Percentiles rank a stretch among this genome's conserved stretches.
Conservation (phyloP, 805 yeast species). For the Candida chilensis region DNA sequence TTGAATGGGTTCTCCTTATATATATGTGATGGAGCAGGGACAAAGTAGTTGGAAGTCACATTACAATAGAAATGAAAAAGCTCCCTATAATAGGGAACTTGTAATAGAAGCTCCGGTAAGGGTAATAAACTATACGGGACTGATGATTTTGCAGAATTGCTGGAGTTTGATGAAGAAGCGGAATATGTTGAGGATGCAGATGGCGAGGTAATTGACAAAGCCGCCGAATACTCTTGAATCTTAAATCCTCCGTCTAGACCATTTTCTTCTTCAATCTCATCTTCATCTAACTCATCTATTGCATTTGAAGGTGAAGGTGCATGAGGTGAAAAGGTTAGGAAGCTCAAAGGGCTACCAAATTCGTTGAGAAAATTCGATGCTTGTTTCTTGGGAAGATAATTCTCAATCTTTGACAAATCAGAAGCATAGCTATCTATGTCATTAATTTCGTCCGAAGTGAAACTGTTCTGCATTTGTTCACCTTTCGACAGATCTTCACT, state of each 20-base stretch:
- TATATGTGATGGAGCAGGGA: conserved; percentile 51
- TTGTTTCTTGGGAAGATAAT: conserved; percentile 10
- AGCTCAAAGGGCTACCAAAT: no score
- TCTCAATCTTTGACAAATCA: conserved; percentile 23
- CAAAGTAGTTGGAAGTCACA: conserved; percentile 50
- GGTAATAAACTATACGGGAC: conserved; percentile 29
- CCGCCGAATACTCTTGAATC: no score
- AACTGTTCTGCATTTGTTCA: background rate
- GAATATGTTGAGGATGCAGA: conserved; percentile 5
- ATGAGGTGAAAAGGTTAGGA: no score
- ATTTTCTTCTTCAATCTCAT: no score
- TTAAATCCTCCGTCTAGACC: no score
- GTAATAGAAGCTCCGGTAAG: conserved; percentile 50
- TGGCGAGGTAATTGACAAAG: conserved; percentile 1
- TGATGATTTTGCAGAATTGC: conserved; percentile 1
- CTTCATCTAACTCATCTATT: no score
- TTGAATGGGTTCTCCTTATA: conserved; percentile 61
- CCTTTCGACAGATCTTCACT: background rate
- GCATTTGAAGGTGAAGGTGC: no score
- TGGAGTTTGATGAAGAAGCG: conserved; percentile 6
- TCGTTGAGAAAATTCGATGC: no score
- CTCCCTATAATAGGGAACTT: conserved; percentile 52
- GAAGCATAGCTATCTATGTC: conserved; percentile 20
- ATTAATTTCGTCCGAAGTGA: background rate
- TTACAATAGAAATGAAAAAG: conserved; percentile 55